Conservation (phyloP, 768 basidiomycete species). For the Crucibulum laeve region DNA sequence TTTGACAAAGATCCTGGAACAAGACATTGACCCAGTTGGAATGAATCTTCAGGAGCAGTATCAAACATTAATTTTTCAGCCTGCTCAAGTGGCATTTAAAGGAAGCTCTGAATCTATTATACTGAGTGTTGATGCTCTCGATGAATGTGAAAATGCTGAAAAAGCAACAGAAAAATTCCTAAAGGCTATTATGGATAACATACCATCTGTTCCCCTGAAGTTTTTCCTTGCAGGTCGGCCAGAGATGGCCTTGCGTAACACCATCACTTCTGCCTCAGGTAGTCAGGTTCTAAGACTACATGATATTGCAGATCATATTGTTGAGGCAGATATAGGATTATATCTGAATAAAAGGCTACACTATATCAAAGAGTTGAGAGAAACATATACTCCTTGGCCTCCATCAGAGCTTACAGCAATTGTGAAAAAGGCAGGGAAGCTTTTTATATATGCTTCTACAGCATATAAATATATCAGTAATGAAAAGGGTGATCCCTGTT, state of each 20-base stretch:
- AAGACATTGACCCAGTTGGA: neutral
- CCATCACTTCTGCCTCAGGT: neutral
- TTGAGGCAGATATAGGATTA: neutral
- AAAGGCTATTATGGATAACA: neutral
- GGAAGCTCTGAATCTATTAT: neutral
- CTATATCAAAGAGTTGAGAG: neutral
- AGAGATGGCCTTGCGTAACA: too few species aligned
- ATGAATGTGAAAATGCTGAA: constrained; percentile 18
- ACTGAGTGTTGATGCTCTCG: constrained; percentile 15
- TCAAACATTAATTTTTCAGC: neutral
- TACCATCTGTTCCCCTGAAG: neutral
- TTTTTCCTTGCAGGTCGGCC: neutral
- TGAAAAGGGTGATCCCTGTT: neutral
- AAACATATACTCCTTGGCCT: neutral
- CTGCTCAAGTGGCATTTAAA: neutral
- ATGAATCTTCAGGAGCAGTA: neutral
- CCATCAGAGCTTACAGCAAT: neutral
- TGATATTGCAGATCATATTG: neutral
- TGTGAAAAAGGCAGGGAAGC: neutral
- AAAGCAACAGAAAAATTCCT: neutral
- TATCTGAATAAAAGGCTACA: neutral
- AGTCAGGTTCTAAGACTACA: neutral
- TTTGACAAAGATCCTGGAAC: neutral
- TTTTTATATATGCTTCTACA: neutral
- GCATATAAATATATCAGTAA: neutral